phyloP scores from a whole-genome alignment of 352 stramenopile species.

The Globisporangium viniferum region DNA sequence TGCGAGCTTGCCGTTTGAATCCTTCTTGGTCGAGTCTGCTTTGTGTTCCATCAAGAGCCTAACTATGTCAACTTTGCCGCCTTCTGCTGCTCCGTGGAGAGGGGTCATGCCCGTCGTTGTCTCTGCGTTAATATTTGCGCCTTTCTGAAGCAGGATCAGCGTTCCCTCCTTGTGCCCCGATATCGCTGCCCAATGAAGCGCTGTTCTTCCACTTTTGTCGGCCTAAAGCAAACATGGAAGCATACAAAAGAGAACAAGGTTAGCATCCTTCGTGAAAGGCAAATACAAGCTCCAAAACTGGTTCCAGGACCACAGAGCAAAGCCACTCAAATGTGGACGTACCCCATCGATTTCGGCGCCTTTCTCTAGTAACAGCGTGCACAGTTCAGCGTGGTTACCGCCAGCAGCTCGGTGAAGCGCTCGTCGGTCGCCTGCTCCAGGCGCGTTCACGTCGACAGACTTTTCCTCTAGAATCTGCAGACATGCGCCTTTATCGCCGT shows the following conservation, averaged over 20 bases:
- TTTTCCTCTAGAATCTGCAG: conserved; percentile 87
- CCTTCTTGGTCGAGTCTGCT: conserved; percentile 85
- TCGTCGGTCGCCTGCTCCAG: conserved; percentile 82
- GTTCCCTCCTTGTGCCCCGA: conserved; percentile 91
- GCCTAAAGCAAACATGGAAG: conserved; percentile 35
- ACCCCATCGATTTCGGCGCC: conserved; percentile 86
- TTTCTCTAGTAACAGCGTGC: conserved; percentile 82
- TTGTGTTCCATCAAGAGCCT: conserved; percentile 90
- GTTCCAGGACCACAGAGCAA: background rate
- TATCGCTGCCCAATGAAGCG: conserved; percentile 91
- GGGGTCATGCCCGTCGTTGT: conserved; percentile 90
- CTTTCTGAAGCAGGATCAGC: conserved; percentile 79
- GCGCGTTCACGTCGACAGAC: conserved; percentile 85
- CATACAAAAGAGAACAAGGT: background rate
- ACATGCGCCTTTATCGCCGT: conserved; percentile 86
- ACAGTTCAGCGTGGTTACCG: conserved; percentile 88
- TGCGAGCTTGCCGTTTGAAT: conserved; percentile 88
- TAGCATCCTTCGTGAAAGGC: background rate
- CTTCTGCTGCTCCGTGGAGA: conserved; percentile 87
- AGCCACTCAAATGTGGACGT: conserved; percentile 16
- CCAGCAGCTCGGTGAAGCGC: conserved; percentile 85
- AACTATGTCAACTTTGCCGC: conserved; percentile 90
- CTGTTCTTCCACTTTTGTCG: conserved; percentile 91
- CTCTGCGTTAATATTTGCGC: conserved; percentile 85
- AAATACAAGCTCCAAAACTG: background rate